Evolutionary conservation across 331 rosid species (phyloP), one percentile per base, ranked within the genome.

Genomic region (Malus hybrid): DNA sequence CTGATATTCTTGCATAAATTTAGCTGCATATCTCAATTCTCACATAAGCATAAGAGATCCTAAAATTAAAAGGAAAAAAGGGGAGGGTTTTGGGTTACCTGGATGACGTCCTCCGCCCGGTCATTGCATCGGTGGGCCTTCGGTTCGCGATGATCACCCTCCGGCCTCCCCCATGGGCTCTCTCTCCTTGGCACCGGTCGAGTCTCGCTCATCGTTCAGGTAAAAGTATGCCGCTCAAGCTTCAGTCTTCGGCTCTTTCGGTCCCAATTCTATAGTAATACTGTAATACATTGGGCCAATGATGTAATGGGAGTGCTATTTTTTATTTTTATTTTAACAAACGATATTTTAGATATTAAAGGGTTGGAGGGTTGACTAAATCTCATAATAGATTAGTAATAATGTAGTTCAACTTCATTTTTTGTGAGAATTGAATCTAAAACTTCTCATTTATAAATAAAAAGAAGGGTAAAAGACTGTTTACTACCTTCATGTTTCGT

Each of bases 101-200:
- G 91, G 66, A 87, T 75, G 55, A 87, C 87, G 69, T 87, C 91
- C 68, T 87, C 91, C 34, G 87, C 90, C 65, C 97, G 88, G 60
- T 93, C 98, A 75, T 93, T 91, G 91, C 98, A 93, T 36, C 97
- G 86, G 81, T 93, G 98, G 77, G 98, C 88, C 80, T 88, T 91
- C 12, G 97, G 98, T 68, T 93, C 86, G 15, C 90, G 97, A 73
- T 84, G 88, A 2, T 87, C 84, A 7, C 88, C 98, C 71, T 90
- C 93, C 5, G 96, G 85, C 9, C 74, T 19, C 3, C 98, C 98
- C 97, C 98, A 93, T 62, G 98, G 97, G 71, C 97, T 91, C 83
- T 93, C 97, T 85, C 97, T 84, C 77, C 98, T 83, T 24, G 90
- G 96, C 44, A 93, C 97, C 2, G 98, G 95, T 65, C 98, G 87